These are phyloP conservation scores for Chytriomyces confervae DNA, from an alignment of 192 early-diverging fungal species.

Conservation along the genomic window DNA sequence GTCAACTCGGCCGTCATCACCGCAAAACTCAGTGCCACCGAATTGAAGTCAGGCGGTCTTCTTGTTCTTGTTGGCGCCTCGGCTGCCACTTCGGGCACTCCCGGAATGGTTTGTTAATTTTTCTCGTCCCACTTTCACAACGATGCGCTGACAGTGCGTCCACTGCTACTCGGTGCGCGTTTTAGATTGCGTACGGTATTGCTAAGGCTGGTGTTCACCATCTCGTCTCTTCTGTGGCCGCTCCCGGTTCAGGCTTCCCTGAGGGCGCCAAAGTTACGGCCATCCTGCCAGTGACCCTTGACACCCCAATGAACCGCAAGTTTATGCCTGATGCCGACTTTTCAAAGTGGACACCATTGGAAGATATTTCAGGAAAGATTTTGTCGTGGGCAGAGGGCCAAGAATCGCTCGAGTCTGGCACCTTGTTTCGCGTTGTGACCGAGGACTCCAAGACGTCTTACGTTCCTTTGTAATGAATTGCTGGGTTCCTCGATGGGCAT, in stretches of 20 bases:
- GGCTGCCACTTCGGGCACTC: conserved; percentile 75
- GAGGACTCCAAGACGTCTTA: conserved; percentile 64
- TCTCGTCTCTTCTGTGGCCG: conserved; percentile 76
- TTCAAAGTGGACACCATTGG: conserved; percentile 84
- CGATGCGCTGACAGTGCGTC: conserved; percentile 29
- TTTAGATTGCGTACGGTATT: conserved; percentile 86
- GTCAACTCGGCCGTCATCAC: conserved; percentile 84
- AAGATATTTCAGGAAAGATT: conserved; percentile 70
- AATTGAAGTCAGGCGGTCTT: conserved; percentile 74
- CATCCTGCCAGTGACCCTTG: conserved; percentile 71
- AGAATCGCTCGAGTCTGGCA: conserved; percentile 59
- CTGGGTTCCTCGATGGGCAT: not conserved
- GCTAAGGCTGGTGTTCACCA: conserved; percentile 96
- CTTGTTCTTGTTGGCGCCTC: conserved; percentile 81
- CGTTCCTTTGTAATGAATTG: conserved; percentile 25
- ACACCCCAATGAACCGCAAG: conserved; percentile 90
- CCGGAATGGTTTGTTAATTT: conserved; percentile 49
- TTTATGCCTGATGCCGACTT: conserved; percentile 84
- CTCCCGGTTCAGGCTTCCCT: conserved; percentile 75
- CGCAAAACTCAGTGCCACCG: conserved; percentile 74
- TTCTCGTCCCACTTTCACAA: conserved; percentile 7
- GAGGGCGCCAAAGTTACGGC: conserved; percentile 68
- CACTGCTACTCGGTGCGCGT: not conserved
- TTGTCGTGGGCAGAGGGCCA: conserved; percentile 62
- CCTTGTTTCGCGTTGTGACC: conserved; percentile 68